Base-by-base conservation (phyloP, 108 stramenopile genomes). In the Cyclotella kingstonii region DNA sequence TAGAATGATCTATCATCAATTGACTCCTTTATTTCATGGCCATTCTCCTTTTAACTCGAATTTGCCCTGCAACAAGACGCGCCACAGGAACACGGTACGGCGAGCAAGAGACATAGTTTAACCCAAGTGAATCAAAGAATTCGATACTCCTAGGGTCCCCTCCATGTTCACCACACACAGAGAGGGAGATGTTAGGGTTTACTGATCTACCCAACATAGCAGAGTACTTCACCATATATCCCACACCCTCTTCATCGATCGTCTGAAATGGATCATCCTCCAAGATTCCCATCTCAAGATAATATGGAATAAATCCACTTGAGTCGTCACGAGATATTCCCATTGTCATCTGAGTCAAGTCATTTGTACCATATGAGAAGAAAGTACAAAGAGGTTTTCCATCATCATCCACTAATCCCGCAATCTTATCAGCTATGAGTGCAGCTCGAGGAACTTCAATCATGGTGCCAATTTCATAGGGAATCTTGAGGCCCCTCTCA, bases 81-180 rank as follows among this genome's bases (percentile, higher is more conserved):
- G 93, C 93, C 26, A 91, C 78, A 5, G 93, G 93, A 45, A 94
- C 89, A 28, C 93, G 83, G 67, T 91, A 91, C 4, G 93, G 90
- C 8, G 89, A 86, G 73, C 93, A 94, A 22, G 86, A 87, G 7
- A 94, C 90, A 68, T 88, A 90, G 70, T 88, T 81, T 49, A 94
- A 66, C 26, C 87, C 85, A 33, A 83, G 53, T 7, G 63, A 46
- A 54, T 85, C 80, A 55, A 91, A 91, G 73, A 94, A 88, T 17
- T 72, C 56, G 22, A 94, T 83, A 28, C 80, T 81, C 35, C 63
- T 63, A 2, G 93, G 87, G 47, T 94, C 93, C 36, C 93, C 93
- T 49, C 93, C 93, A 42, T 93, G 91, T 54, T 94, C 93, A 14
- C 93, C 93, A 67, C 90, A 94, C 18, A 94, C 78, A 2, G 85